Conservation (phyloP, 306 rosid species). For the Prosopis cineraria region DNA sequence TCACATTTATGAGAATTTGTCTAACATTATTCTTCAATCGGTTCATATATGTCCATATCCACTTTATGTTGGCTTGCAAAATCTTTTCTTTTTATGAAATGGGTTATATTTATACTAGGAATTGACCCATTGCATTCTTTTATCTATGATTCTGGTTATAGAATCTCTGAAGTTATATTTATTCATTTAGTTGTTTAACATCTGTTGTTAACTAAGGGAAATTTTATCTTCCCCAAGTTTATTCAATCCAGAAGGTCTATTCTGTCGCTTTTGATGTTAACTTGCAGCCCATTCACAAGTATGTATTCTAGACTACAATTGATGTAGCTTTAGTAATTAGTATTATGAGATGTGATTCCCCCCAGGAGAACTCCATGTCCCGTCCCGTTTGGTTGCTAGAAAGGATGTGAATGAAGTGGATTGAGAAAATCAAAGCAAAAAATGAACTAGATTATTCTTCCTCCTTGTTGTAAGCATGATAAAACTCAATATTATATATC, state of each 20-base stretch:
- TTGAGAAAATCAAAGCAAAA: too few relatives aligned
- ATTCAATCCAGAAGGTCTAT: neutral
- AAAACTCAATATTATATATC: too few relatives aligned
- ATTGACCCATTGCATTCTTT: neutral
- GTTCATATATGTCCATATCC: neutral
- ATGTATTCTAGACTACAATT: neutral
- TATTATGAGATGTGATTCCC: neutral
- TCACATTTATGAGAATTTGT: neutral
- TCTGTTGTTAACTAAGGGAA: too few relatives aligned
- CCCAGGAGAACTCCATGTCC: too few relatives aligned
- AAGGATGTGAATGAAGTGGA: too few relatives aligned
- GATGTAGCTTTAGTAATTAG: neutral
- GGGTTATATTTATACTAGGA: neutral
- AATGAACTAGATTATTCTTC: too few relatives aligned
- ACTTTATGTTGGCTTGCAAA: neutral
- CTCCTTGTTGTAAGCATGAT: too few relatives aligned
- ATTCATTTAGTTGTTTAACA: neutral
- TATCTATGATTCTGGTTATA: neutral
- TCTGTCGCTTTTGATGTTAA: neutral
- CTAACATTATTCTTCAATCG: neutral
- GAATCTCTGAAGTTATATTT: neutral
- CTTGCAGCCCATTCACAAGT: neutral
- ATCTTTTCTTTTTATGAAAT: neutral
- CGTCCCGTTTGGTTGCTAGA: too few relatives aligned
- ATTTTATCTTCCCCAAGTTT: neutral